phyloP scores from a whole-genome alignment of 495 filamentous ascomycete genomes.

The Staphylotrichum longicolle region DNA sequence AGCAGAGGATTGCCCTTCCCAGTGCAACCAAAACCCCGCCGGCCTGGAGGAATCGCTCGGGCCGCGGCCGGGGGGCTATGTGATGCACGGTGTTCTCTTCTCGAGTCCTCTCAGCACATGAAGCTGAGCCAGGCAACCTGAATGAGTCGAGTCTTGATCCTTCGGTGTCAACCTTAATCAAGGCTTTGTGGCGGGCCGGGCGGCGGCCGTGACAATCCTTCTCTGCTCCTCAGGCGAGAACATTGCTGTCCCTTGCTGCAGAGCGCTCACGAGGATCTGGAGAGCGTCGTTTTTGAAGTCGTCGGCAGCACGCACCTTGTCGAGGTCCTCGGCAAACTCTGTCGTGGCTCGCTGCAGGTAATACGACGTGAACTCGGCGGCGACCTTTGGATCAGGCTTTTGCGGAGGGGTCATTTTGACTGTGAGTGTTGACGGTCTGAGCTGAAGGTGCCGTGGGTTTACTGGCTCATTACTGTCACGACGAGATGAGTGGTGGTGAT shows the following conservation, averaged over 20 bases:
- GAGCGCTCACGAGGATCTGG: slow-evolving; percentile 59
- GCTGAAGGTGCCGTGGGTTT: too few relatives aligned
- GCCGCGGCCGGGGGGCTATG: too few relatives aligned
- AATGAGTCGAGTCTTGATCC: not conserved
- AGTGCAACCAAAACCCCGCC: too few relatives aligned
- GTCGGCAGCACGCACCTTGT: slow-evolving; percentile 60
- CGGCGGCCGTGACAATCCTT: slow-evolving; percentile 33
- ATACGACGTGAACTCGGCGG: slow-evolving; percentile 55
- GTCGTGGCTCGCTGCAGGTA: slow-evolving; percentile 64
- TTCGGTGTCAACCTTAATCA: not conserved
- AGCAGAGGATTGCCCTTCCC: too few relatives aligned
- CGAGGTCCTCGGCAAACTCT: slow-evolving; percentile 70
- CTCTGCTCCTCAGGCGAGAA: slow-evolving; percentile 48
- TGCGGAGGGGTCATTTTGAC: slow-evolving; percentile 15
- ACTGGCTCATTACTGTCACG: too few relatives aligned
- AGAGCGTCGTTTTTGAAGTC: slow-evolving; percentile 65
- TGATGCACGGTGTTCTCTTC: too few relatives aligned
- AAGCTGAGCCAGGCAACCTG: not conserved
- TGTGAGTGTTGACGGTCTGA: not conserved
- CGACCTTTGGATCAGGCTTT: slow-evolving; percentile 39
- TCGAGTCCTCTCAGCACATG: too few relatives aligned
- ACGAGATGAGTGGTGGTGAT: too few relatives aligned
- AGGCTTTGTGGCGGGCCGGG: not conserved
- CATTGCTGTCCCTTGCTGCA: slow-evolving; percentile 59
- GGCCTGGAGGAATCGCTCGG: too few relatives aligned